Base-by-base conservation (phyloP, 1,139 yeast genomes). In the Scheffersomyces quercinus region DNA sequence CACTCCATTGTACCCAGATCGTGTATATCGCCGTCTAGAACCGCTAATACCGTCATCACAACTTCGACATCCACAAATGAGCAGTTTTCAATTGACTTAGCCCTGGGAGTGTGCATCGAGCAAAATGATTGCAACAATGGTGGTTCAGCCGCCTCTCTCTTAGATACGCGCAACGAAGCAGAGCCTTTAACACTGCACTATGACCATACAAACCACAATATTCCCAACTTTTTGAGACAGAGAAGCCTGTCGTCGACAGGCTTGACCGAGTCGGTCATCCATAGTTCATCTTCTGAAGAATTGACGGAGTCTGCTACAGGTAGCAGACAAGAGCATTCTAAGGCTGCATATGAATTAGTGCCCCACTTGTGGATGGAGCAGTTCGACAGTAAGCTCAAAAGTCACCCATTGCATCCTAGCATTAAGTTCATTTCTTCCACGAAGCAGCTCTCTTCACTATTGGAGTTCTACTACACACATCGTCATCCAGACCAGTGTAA, bases 391-490 rank as follows among this genome's bases (percentile, higher is more conserved):
- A 28, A 45, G 7, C 42, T 54, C 36, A 46, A 52, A 10, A 31
- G 45, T 5, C 33, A 40, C 24, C 43, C 47, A 4, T 42, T 43
- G 16, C 42, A 41, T 38, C 41, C 53, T 2, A 49, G 44, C 30
- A 44, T 53, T 14, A 46, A 51, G 31, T 36, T 45, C 9, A 56
- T 62, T 16, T 40, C 48, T 5, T 42, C 45, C 8, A 45, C 55
- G 3, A 43, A 44, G 9, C 55, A 59, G 29, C 48, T 63, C 29
- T 37, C 46, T 24, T 51, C 52, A 7, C 53, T 71, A 26, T 56
- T 69, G 16, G 52, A 61, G 24, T 62, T 56, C 50, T 63, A 66
- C 44, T 67, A 70, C 46, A 20, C 26, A 20, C 26, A 20, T 6
- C 26, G 26, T 8, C 26, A 20, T 20, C 4, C 9, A 20, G 26